Evolutionary conservation across 768 basidiomycete genomes (phyloP).

Genomic region (Dacryopinax spathularia): DNA sequence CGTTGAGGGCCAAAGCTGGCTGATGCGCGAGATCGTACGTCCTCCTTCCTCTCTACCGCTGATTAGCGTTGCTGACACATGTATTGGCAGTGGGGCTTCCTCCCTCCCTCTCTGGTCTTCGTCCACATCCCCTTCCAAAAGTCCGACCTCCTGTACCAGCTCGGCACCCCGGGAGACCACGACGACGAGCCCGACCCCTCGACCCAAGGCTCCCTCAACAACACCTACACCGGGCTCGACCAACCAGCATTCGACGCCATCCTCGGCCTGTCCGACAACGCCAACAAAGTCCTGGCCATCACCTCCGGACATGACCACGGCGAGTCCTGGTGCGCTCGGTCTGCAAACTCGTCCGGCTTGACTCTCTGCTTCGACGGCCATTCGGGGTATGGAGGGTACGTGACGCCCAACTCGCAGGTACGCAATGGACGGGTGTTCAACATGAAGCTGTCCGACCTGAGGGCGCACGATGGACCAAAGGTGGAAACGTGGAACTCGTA

Average conservation of each 20-base stretch:
- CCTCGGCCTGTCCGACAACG: conserved; percentile 46
- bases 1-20: conserved; percentile 49
- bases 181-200: conserved; percentile 31
- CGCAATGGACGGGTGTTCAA: conserved; percentile 12
- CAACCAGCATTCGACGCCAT: conserved; percentile 38
- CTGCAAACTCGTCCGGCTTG: conserved; percentile 41
- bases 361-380: conserved; percentile 70
- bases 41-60: conserved; percentile 36
- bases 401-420: conserved; percentile 6
- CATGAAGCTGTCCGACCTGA: conserved; percentile 8
- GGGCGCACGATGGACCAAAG: neutral
- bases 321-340: conserved; percentile 60
- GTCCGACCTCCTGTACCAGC: neutral
- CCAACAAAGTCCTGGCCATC: conserved; percentile 49
- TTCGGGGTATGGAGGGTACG: conserved; percentile 37
- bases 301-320: conserved; percentile 68
- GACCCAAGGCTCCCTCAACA: conserved; percentile 29
- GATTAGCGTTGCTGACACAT: conserved; percentile 42
- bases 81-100: conserved; percentile 33
- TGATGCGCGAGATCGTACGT: conserved; percentile 44
- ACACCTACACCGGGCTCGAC: conserved; percentile 23
- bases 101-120: conserved; percentile 37
- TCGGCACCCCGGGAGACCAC: conserved; percentile 23
- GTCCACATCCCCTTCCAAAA: conserved; percentile 40
- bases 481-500: conserved; percentile 14